These are phyloP conservation scores for Fusarium sp. DNA, from an alignment of 2,329 filamentous ascomycete species.

Conservation along the genomic window DNA sequence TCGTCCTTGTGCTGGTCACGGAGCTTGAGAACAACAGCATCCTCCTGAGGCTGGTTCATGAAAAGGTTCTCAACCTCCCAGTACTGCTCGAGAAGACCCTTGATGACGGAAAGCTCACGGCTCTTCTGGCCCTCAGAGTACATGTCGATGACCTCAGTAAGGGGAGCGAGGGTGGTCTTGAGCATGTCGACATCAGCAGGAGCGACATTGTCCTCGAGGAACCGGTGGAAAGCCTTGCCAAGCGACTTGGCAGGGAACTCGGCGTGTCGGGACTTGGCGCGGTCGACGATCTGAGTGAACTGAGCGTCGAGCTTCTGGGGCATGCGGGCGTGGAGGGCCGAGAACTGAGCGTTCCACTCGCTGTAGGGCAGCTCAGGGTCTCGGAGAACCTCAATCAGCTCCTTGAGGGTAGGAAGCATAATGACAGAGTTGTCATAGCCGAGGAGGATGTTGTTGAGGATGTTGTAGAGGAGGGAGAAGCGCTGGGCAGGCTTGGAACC, in stretches of 20 bases:
- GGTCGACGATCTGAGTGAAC: conserved; percentile 88
- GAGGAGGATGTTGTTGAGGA: conserved; percentile 86
- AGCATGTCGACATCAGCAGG: conserved; percentile 79
- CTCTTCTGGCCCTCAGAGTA: conserved; percentile 91
- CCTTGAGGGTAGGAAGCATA: conserved; percentile 87
- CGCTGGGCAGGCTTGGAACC: conserved; percentile 93
- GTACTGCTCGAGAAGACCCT: conserved; percentile 83
- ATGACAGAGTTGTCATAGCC: conserved; percentile 98
- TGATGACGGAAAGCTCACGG: conserved; percentile 88
- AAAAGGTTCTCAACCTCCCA: conserved; percentile 88
- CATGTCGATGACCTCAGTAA: conserved; percentile 80
- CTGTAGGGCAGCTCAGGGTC: conserved; percentile 93
- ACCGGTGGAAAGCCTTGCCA: conserved; percentile 85
- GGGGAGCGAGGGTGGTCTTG: conserved; percentile 77
- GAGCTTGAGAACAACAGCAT: conserved; percentile 92
- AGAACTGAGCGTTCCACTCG: conserved; percentile 96
- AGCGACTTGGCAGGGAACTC: conserved; percentile 96
- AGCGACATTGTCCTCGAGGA: conserved; percentile 86
- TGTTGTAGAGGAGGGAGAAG: conserved; percentile 80
- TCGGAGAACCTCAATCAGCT: conserved; percentile 89
- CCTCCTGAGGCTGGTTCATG: conserved; percentile 87
- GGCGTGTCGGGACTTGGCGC: conserved; percentile 77
- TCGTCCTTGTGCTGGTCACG: conserved; percentile 98
- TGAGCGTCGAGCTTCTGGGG: conserved; percentile 89
- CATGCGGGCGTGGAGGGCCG: conserved; percentile 97